phyloP scores from a whole-genome alignment of 2,329 filamentous ascomycete genomes.

The Juglanconis juglandina region DNA sequence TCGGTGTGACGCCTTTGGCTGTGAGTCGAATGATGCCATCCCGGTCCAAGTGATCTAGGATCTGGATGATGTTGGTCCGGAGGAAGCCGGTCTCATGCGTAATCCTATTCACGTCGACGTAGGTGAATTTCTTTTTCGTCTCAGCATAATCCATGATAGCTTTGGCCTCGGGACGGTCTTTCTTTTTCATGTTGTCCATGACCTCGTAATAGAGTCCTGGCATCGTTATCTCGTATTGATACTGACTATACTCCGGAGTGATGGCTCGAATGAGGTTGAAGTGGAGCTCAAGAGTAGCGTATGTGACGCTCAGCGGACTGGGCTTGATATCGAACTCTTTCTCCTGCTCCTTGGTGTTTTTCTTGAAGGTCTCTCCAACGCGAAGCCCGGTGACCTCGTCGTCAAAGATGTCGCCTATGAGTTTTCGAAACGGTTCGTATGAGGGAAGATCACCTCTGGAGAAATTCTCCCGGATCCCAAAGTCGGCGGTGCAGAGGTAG shows the following conservation, averaged over 20 bases:
- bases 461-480: slow-evolving; percentile 57
- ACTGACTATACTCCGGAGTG: slow-evolving; percentile 55
- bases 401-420: slow-evolving; percentile 52
- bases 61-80: slow-evolving; percentile 48
- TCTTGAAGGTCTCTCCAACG: slow-evolving; percentile 42
- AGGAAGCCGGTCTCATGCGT: slow-evolving; percentile 29
- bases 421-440: slow-evolving; percentile 39
- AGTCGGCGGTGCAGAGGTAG: slow-evolving; percentile 55
- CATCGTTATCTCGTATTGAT: slow-evolving; percentile 42
- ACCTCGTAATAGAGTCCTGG: slow-evolving; percentile 27
- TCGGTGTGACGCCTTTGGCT: slow-evolving; percentile 48
- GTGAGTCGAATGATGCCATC: slow-evolving; percentile 47
- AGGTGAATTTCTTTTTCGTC: slow-evolving; percentile 39
- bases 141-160: slow-evolving; percentile 41
- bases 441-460: slow-evolving; percentile 58
- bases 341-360: slow-evolving; percentile 42
- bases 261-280: slow-evolving; percentile 54
- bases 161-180: slow-evolving; percentile 35
- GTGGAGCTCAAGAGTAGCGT: slow-evolving; percentile 58
- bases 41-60: slow-evolving; percentile 53
- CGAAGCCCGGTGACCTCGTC: slow-evolving; percentile 28
- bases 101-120: slow-evolving; percentile 46
- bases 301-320: slow-evolving; percentile 49
- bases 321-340: slow-evolving; percentile 51
- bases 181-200: slow-evolving; percentile 30